Evolutionary conservation across 192 early-diverging fungal genomes (phyloP), one percentile per base, ranked within the genome.

Genomic region (Lobosporangium transversale): DNA sequence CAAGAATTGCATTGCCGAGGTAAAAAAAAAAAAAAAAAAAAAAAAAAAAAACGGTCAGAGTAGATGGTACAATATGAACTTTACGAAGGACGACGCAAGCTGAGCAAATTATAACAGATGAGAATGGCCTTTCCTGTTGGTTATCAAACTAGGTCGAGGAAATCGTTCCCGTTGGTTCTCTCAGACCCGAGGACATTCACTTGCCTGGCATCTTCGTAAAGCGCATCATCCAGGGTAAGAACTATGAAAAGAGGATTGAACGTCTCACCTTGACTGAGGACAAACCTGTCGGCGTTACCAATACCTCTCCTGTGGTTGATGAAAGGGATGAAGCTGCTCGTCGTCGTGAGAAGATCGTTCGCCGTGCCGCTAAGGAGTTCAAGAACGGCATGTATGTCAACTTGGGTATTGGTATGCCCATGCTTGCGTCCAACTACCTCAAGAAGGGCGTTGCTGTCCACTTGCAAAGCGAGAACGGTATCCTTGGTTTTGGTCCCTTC

Each of bases 391-490:
- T 90, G 89, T 88, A 89, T 44, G 87, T 84, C 55, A 89, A 91
- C 79, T 80, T 91, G 30, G 90, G 91, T 50, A 91, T 91, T 29
- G 91, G 91, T 50, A 91, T 93, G 90, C 92, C 92, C 24, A 89
- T 92, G 71, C 81, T 92, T 21, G 89, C 89, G 30, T 83, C 82
- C 85, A 91, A 92, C 81, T 92, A 89, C 79, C 86, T 92, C 49
- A 83, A 85, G 40, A 79, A 84, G 37, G 85, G 81, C 33, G 91
- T 92, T 62, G 88, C 80, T 20, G 89, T 94, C 32, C 86, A 90
- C 42, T 65, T 94, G 62, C 92, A 94, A 80, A 83, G 80, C 65
- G 92, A 94, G 70, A 94, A 94, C 80, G 92, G 92, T 51, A 89
- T 94, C 51, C 75, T 94, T 3, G 91, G 90, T 31, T 84, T 92